These are phyloP conservation scores for Penicillium argentinense DNA, from an alignment of 495 filamentous ascomycete species.

Conservation along the genomic window DNA sequence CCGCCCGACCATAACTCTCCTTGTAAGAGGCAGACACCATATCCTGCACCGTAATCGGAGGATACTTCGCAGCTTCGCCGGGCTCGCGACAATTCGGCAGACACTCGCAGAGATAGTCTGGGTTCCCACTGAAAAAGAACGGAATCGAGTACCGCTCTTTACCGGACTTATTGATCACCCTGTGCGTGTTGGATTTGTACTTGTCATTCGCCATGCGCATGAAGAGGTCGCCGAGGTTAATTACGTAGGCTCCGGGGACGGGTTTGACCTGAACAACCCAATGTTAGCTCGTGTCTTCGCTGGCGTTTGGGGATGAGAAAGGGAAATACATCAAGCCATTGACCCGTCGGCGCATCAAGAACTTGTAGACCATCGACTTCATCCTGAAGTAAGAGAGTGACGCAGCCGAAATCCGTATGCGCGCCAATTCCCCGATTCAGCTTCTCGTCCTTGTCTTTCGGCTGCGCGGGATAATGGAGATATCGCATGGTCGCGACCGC, in stretches of 20 bases:
- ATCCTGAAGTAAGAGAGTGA: slow-evolving; percentile 48
- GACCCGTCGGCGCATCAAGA: slow-evolving; percentile 46
- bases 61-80: slow-evolving; percentile 44
- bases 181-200: slow-evolving; percentile 55
- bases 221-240: slow-evolving; percentile 58
- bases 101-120: slow-evolving; percentile 52
- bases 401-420: slow-evolving; percentile 46
- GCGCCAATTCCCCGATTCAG: slow-evolving; percentile 45
- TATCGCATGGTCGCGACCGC: slow-evolving; percentile 45
- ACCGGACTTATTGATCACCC: slow-evolving; percentile 48
- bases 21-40: slow-evolving; percentile 34
- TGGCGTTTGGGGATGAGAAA: no score
- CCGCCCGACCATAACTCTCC: slow-evolving; percentile 36
- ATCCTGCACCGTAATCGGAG: slow-evolving; percentile 45
- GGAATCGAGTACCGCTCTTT: slow-evolving; percentile 59
- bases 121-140: slow-evolving; percentile 59
- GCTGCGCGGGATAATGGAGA: slow-evolving; percentile 43
- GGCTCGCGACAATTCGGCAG: slow-evolving; percentile 47
- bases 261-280: slow-evolving; percentile 40
- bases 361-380: slow-evolving; percentile 51
- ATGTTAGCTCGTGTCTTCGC: slow-evolving; percentile 21
- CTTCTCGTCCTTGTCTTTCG: slow-evolving; percentile 41
- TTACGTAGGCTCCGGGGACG: slow-evolving; percentile 48
- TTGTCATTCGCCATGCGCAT: slow-evolving; percentile 63
- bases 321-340: slow-evolving; percentile 46